Conservation (phyloP, 352 stramenopile species). For the Phytophthora syringae region DNA sequence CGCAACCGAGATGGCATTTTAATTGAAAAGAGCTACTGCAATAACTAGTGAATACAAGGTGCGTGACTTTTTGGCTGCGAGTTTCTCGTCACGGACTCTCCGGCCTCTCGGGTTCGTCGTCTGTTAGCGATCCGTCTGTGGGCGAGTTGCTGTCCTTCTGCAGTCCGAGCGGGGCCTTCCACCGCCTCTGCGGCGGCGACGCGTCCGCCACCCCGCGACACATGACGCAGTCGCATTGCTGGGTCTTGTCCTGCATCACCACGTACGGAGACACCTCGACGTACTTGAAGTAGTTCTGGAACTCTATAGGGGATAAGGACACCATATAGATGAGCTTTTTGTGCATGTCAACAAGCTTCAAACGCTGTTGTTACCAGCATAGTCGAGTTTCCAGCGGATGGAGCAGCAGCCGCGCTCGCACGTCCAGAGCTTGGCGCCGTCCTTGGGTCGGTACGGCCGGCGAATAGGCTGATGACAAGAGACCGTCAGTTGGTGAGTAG, state of each 20-base stretch:
- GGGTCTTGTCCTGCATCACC: slow-evolving; percentile 63
- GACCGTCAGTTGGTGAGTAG: not conserved
- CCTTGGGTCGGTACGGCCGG: slow-evolving; percentile 27
- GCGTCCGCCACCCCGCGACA: slow-evolving; percentile 50
- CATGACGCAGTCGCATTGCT: slow-evolving; percentile 63
- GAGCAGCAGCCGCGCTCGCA: slow-evolving; percentile 73
- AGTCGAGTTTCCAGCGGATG: slow-evolving; percentile 80
- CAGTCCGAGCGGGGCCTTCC: slow-evolving; percentile 12
- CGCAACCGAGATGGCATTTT: slow-evolving; percentile 9
- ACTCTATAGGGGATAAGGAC: slow-evolving; percentile 35
- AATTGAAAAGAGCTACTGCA: slow-evolving; percentile 30
- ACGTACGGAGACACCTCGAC: slow-evolving; percentile 71
- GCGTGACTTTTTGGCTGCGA: not conserved
- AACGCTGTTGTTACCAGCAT: slow-evolving; percentile 65
- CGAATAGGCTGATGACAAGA: slow-evolving; percentile 17
- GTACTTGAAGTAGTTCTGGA: slow-evolving; percentile 72
- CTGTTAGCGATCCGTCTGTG: slow-evolving; percentile 35
- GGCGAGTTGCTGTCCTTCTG: slow-evolving; percentile 26
- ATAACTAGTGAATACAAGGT: slow-evolving; percentile 32
- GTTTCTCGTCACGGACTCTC: slow-evolving; percentile 22
- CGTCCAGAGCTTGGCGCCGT: slow-evolving; percentile 57
- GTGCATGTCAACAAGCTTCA: no score
- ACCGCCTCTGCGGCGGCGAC: slow-evolving; percentile 12
- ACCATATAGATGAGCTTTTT: not conserved
- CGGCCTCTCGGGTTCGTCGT: slow-evolving; percentile 36